Evolutionary conservation across 108 stramenopile genomes (phyloP).

Genomic region (Nannochloropsis oceanica): DNA sequence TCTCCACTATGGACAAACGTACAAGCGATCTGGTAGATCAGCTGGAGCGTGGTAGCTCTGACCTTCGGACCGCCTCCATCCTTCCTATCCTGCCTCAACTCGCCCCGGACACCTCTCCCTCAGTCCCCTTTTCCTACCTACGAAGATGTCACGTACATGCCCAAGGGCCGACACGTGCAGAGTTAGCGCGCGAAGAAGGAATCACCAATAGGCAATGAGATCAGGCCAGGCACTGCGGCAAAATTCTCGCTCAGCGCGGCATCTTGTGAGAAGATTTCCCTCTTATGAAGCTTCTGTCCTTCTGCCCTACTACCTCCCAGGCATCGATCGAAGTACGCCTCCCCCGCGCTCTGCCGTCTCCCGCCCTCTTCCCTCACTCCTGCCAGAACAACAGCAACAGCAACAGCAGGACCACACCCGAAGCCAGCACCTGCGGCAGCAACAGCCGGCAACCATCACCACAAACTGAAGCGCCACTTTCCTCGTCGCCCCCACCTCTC

Average conservation of each 20-base stretch:
- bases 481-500: no score
- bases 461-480: no score
- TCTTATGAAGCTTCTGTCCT: neutral
- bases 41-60: neutral
- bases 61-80: neutral
- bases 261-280: neutral
- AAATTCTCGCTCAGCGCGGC: neutral
- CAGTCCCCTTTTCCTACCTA: neutral
- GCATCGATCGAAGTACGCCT: neutral
- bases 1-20: no score
- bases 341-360: neutral
- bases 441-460: no score
- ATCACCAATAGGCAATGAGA: neutral
- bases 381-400: no score
- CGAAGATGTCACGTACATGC: conserved; percentile 7
- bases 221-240: neutral
- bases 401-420: no score
- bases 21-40: neutral
- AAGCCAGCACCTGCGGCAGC: no score
- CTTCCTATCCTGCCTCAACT: neutral
- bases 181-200: neutral
- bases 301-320: neutral
- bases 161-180: conserved; percentile 1
- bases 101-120: neutral
- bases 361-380: no score